Conservation (phyloP, 768 basidiomycete species). For the Trichaptum fuscoviolaceum region DNA sequence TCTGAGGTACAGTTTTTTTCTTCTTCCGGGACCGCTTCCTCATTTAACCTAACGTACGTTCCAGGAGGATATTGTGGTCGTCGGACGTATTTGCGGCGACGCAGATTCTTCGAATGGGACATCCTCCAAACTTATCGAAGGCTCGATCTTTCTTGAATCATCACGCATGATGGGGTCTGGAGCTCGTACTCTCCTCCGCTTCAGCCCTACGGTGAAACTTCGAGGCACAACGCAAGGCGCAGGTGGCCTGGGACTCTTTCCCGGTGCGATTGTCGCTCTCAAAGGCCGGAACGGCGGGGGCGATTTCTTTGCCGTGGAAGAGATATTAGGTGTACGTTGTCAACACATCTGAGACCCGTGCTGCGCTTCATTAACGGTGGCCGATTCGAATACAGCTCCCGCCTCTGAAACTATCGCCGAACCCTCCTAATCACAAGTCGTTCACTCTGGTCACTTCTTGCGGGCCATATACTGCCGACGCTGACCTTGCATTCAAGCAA, state of each 20-base stretch:
- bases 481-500: constrained; percentile 70
- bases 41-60: constrained; percentile 1
- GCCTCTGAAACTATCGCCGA: constrained; percentile 36
- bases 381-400: constrained; percentile 46
- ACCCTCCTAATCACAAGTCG: constrained; percentile 17
- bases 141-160: constrained; percentile 73
- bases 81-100: constrained; percentile 73
- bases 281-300: constrained; percentile 91
- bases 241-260: constrained; percentile 72
- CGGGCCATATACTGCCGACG: constrained; percentile 83
- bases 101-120: constrained; percentile 39
- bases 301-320: constrained; percentile 77
- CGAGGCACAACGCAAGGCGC: constrained; percentile 58
- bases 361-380: not conserved
- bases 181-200: constrained; percentile 62
- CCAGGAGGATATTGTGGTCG: constrained; percentile 60
- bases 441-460: constrained; percentile 70
- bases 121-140: constrained; percentile 62
- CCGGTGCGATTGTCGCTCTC: constrained; percentile 81
- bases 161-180: constrained; percentile 74
- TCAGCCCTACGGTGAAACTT: constrained; percentile 61
- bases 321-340: constrained; percentile 68
- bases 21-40: constrained; percentile 9
- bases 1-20: constrained; percentile 39
- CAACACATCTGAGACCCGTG: not conserved